A percentile compares a stretch with the other conserved stretches of the same genome.
Evolutionary conservation across 495 filamentous ascomycete genomes (phyloP).

Genomic region (Parmelia sp.): DNA sequence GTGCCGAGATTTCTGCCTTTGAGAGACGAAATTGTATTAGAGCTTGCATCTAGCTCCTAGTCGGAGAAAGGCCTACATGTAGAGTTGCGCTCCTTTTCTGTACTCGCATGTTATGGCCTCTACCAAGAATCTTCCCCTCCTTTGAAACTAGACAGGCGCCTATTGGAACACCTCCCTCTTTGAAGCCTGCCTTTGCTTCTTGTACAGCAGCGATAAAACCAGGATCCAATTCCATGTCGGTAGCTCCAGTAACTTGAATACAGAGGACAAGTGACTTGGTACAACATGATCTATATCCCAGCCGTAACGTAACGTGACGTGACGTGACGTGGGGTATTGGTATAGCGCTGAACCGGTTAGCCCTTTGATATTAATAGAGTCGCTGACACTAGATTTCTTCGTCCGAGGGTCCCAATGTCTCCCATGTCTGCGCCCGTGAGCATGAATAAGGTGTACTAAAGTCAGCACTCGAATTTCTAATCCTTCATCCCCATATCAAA

Average conservation of each 20-base stretch:
- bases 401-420: not conserved
- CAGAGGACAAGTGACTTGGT: not conserved
- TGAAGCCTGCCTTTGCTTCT: slow-evolving; percentile 59
- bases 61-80: slow-evolving; percentile 50
- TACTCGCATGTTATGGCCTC: slow-evolving; percentile 75
- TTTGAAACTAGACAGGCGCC: slow-evolving; percentile 67
- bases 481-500: too few species aligned
- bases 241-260: not conserved
- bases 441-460: not conserved
- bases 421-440: not conserved
- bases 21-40: not conserved
- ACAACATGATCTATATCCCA: not conserved
- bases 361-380: not conserved
- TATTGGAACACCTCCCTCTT: slow-evolving; percentile 79
- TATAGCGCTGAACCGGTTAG: not conserved
- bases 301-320: not conserved
- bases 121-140: slow-evolving; percentile 68
- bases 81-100: slow-evolving; percentile 70
- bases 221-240: slow-evolving; percentile 40
- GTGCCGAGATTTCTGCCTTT: slow-evolving; percentile 73
- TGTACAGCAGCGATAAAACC: slow-evolving; percentile 62
- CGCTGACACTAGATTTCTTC: not conserved
- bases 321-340: not conserved
- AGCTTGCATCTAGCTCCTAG: not conserved
- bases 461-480: not conserved